phyloP scores from a whole-genome alignment of 1,284 basidiomycete species.

The Singerocomus inundabilis region DNA sequence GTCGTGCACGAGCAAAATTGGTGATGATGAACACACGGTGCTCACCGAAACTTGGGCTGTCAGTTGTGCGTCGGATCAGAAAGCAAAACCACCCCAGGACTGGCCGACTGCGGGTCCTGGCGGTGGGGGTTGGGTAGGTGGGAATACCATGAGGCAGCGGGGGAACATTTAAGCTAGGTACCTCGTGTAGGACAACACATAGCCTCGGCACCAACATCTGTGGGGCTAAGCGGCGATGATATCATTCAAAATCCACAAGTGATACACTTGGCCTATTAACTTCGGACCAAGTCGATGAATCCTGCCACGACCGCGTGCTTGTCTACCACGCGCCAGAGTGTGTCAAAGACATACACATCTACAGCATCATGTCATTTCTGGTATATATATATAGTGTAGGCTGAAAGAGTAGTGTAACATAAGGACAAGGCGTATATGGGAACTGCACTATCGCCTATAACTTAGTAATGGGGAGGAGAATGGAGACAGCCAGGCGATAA shows the following conservation, averaged over 20 bases:
- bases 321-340: background rate
- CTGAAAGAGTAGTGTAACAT: conserved; percentile 15
- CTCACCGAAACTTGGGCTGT: background rate
- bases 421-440: conserved; percentile 2
- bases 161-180: conserved; percentile 12
- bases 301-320: no score
- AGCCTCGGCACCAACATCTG: no score
- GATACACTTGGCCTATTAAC: no score
- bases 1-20: background rate
- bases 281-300: background rate
- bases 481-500: no score
- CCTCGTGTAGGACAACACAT: conserved; percentile 21
- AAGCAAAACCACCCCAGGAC: background rate
- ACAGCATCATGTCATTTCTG: background rate
- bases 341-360: conserved; percentile 4
- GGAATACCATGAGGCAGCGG: conserved; percentile 2
- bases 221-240: conserved; percentile 12
- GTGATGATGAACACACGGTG: background rate
- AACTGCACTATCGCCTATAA: conserved; percentile 18
- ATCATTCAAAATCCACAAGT: conserved; percentile 14
- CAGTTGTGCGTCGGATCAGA: background rate
- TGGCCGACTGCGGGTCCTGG: conserved; percentile 11
- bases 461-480: conserved; percentile 16
- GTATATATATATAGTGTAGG: conserved; percentile 5
- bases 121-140: background rate